phyloP scores from a whole-genome alignment of 345 rosid species.

The Ailanthus altissimus region DNA sequence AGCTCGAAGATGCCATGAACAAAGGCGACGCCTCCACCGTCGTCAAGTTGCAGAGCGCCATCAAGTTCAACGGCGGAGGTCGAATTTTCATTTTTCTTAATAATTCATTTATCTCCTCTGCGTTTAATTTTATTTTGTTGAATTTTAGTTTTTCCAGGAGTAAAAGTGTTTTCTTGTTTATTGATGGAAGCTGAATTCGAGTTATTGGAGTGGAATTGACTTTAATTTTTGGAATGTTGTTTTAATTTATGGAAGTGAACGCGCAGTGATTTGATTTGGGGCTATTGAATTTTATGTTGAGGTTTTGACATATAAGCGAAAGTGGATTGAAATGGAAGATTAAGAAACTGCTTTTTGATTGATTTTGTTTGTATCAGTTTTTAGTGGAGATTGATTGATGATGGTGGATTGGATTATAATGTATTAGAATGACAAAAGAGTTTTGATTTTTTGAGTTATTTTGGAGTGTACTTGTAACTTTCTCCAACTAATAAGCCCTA shows the following conservation, averaged over 20 bases:
- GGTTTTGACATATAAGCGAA: not conserved
- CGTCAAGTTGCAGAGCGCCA: slow-evolving; percentile 77
- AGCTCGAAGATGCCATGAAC: slow-evolving; percentile 62
- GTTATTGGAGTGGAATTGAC: not conserved
- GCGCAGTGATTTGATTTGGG: not conserved
- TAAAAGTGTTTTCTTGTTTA: not conserved
- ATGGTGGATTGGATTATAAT: not conserved
- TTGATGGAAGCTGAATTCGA: not conserved
- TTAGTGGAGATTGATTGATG: not conserved
- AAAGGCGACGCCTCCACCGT: slow-evolving; percentile 70
- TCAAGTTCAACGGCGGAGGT: slow-evolving; percentile 99
- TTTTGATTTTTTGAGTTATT: not conserved
- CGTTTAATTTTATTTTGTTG: not conserved
- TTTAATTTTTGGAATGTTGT: not conserved
- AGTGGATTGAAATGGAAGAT: not conserved
- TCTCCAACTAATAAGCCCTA: not conserved
- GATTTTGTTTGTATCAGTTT: not conserved
- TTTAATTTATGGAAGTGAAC: not conserved
- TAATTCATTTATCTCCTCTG: not conserved
- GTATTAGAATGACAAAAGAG: not conserved
- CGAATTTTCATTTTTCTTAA: not conserved
- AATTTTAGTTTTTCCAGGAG: not conserved
- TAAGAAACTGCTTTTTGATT: not conserved
- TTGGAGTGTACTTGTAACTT: not conserved
- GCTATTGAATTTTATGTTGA: not conserved